Conservation (phyloP, 2,329 filamentous ascomycete species). For the Alternaria novae-zelandiae region DNA sequence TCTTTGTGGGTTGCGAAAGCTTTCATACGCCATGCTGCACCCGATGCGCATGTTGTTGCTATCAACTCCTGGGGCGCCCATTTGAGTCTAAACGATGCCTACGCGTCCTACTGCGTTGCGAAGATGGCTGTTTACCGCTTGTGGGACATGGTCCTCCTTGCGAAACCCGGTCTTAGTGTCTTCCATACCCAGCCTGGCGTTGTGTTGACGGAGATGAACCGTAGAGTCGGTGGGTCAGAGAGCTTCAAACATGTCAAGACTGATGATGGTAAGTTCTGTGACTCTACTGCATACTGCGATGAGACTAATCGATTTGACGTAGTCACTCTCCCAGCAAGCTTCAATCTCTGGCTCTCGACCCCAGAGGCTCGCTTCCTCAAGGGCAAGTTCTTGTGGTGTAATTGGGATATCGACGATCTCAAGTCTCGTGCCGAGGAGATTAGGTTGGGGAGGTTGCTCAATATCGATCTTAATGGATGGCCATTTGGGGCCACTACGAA, state of each 20-base stretch:
- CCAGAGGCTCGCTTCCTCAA: constrained; percentile 25
- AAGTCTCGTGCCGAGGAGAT: constrained; percentile 34
- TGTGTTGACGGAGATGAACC: constrained; percentile 23
- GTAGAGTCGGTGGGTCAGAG: neutral
- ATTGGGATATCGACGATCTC: constrained; percentile 45
- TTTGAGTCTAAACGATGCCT: constrained; percentile 14
- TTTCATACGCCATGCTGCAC: constrained; percentile 26
- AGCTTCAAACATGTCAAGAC: constrained; percentile 3
- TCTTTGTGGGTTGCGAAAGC: constrained; percentile 25
- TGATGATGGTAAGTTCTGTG: neutral
- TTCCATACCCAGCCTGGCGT: constrained; percentile 53
- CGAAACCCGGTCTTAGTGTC: constrained; percentile 49
- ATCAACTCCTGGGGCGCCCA: constrained; percentile 28
- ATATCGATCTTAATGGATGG: constrained; percentile 27
- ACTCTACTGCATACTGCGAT: neutral
- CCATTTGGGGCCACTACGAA: constrained; percentile 8
- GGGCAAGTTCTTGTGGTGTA: constrained; percentile 29
- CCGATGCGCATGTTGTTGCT: constrained; percentile 19
- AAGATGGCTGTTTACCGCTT: constrained; percentile 49
- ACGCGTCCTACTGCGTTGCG: constrained; percentile 39
- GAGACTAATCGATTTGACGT: neutral
- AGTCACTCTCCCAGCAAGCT: constrained; percentile 20
- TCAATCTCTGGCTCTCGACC: constrained; percentile 41
- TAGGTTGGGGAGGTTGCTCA: constrained; percentile 28
- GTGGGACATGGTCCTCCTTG: constrained; percentile 44